Evolutionary conservation across 2,329 filamentous ascomycete species (phyloP).

Genomic region (Colletotrichum chrysophilum): DNA sequence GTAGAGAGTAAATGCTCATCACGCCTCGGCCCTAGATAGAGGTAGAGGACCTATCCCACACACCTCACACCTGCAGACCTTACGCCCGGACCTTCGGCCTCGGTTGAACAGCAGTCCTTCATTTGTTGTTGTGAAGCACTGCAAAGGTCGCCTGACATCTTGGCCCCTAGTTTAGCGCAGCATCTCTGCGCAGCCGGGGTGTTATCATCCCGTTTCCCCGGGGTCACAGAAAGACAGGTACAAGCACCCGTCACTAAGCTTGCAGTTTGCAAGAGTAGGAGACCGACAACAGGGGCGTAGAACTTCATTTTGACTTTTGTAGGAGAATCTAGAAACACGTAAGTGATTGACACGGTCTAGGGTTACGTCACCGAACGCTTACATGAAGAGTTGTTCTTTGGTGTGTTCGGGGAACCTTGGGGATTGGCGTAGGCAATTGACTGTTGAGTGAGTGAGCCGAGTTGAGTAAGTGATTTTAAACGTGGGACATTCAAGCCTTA

Average conservation of each 20-base stretch:
- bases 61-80: background rate
- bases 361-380: background rate
- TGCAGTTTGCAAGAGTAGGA: background rate
- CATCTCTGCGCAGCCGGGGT: background rate
- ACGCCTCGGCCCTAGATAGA: background rate
- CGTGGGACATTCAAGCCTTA: rapidly evolving
- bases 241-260: background rate
- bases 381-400: background rate
- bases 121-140: background rate
- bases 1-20: background rate
- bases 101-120: background rate
- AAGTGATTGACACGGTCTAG: rapidly evolving
- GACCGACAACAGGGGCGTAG: background rate
- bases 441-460: background rate
- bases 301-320: background rate
- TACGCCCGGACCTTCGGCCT: background rate
- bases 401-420: rapidly evolving
- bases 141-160: background rate
- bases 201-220: background rate
- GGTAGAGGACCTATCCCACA: background rate
- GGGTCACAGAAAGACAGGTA: background rate
- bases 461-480: background rate
- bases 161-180: background rate
- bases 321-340: background rate
- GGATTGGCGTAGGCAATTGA: rapidly evolving